Base-by-base conservation (phyloP, 1,284 basidiomycete genomes). In the Butyriboletus regius region DNA sequence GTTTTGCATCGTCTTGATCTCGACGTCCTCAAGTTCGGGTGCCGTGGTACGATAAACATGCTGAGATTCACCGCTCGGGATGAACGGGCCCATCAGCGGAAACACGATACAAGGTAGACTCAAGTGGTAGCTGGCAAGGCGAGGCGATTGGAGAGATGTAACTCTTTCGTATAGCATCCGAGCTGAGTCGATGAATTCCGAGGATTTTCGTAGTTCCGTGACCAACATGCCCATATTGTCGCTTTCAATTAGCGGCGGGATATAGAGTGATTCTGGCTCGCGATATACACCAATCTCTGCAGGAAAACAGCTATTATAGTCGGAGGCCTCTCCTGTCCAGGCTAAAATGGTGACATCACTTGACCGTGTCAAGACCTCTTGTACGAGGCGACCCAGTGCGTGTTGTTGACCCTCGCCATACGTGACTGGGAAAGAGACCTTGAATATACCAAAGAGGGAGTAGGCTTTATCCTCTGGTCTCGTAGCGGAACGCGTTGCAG, bases 281-380 rank as follows among this genome's bases (percentile, higher is more conserved):
- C 20, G 8, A 22, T 50, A 50, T 3, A 50, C 39, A 7, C n/a
- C n/a, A 7, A 50, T 40, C 8, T 50, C 48, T 2, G 39, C 26
- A 6, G 49, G 49, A 18, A 50, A 46, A 32, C 48, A 49, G 7
- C 28, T 50, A 7, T 49, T 51, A 6, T 42, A 37, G 13, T 49
- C 32, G 6, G 36, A 49, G 8, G 32, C 36, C 12, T n/a, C 31
- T 12, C 49, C 47, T 9, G 37, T 29, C 49, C 46, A 49, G 4
- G 46, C 33, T 10, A 41, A 22, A 32, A 49, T 35, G 4, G 34
- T 49, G 20, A 42, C 33, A 20, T 50, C 34, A 9, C 33, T 45
- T 1, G 49, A 50, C 8, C 49, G 32, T 29, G 33, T 48, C 18
- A 48, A 29, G 6, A 50, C 48, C 24, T 29, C 38, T 15, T 50